Percentiles rank a stretch among this genome's conserved stretches.
Evolutionary conservation across 441 rosid genomes (phyloP).

Genomic region (Gossypium gossypioides): DNA sequence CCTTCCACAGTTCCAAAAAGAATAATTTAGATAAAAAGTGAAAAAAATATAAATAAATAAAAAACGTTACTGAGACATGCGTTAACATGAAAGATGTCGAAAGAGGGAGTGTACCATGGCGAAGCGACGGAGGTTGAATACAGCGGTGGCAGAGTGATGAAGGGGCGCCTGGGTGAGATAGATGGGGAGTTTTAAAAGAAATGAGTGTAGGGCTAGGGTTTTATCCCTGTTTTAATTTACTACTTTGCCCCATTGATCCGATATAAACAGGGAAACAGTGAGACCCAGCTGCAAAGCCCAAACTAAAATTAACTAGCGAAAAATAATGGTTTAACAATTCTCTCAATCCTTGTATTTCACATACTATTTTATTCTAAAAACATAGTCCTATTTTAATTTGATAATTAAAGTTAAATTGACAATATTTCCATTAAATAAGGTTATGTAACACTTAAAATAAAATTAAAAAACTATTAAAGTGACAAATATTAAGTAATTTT

Average conservation of each 20-base stretch:
- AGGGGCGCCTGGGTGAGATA: background rate
- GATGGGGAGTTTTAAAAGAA: background rate
- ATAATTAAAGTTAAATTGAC: too few relatives aligned
- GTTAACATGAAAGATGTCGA: background rate
- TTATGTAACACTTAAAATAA: too few relatives aligned
- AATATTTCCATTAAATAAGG: too few relatives aligned
- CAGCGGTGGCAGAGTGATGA: background rate
- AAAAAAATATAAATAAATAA: background rate
- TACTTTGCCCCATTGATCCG: background rate
- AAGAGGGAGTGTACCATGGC: background rate
- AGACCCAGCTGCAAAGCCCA: too few relatives aligned
- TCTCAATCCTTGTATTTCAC: too few relatives aligned
- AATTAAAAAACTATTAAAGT: too few relatives aligned
- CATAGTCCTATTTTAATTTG: too few relatives aligned
- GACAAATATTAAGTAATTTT: too few relatives aligned
- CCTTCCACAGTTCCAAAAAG: conserved; percentile 25
- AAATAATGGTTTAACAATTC: too few relatives aligned
- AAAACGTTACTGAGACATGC: background rate
- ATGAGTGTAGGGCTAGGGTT: background rate
- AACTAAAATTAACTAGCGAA: too few relatives aligned
- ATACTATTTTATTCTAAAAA: too few relatives aligned
- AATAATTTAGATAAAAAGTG: background rate
- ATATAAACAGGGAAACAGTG: background rate
- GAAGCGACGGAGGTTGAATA: background rate
- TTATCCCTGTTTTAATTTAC: background rate